A percentile compares a stretch with the other conserved stretches of the same genome.
These are phyloP conservation scores for Blastocystis sp. DNA, from an alignment of 352 stramenopile species.

Conservation along the genomic window DNA sequence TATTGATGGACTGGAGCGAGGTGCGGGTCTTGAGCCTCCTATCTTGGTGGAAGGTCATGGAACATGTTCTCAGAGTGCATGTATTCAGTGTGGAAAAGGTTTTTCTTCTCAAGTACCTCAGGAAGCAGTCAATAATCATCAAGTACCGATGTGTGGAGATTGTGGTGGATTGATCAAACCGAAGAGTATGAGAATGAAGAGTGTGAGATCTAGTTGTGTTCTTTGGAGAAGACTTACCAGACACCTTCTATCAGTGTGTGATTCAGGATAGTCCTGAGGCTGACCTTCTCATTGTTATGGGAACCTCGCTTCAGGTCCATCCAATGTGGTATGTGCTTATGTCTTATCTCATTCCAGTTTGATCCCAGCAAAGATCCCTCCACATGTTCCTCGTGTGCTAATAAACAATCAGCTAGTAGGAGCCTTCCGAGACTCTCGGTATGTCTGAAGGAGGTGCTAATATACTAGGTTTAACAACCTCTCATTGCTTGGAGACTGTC, in stretches of 20 bases:
- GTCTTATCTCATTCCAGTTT: not conserved
- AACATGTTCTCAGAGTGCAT: slow-evolving; percentile 70
- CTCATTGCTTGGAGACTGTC: slow-evolving; percentile 20
- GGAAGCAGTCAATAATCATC: not conserved
- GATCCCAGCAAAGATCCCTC: slow-evolving; percentile 70
- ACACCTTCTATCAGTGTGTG: slow-evolving; percentile 75
- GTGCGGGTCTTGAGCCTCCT: slow-evolving; percentile 1
- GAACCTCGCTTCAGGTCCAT: slow-evolving; percentile 88
- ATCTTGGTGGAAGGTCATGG: slow-evolving; percentile 17
- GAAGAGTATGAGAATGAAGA: no score
- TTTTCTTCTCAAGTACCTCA: not conserved
- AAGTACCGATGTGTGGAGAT: slow-evolving; percentile 60
- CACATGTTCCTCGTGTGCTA: slow-evolving; percentile 75
- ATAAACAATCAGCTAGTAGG: slow-evolving; percentile 78
- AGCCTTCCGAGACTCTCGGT: not conserved
- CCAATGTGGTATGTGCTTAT: slow-evolving; percentile 78
- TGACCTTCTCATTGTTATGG: slow-evolving; percentile 91
- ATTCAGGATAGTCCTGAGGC: slow-evolving; percentile 73
- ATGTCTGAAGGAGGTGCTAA: not conserved
- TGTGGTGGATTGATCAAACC: slow-evolving; percentile 85
- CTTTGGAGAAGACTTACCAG: slow-evolving; percentile 85
- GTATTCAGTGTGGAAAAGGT: slow-evolving; percentile 73
- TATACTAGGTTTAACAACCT: not conserved
- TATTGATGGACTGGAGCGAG: slow-evolving; percentile 78
- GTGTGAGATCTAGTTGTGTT: slow-evolving; percentile 81